A percentile compares a stretch with the other conserved stretches of the same genome.
Evolutionary conservation across 345 rosid genomes (phyloP).

Genomic region (Eucalyptus marginata): DNA sequence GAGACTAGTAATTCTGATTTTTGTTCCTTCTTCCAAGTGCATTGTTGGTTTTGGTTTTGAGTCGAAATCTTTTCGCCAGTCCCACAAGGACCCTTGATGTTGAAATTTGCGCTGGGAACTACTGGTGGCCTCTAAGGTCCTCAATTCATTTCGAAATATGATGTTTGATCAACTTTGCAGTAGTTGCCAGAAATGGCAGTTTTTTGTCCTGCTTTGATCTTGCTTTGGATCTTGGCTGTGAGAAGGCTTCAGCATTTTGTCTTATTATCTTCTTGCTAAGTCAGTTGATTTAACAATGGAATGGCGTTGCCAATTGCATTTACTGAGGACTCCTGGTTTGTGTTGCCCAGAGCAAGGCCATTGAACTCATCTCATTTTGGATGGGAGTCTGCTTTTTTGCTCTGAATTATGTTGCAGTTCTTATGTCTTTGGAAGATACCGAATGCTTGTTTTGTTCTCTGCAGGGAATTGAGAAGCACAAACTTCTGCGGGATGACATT

Average conservation of each 20-base stretch:
- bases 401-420: background rate
- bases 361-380: background rate
- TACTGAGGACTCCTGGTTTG: background rate
- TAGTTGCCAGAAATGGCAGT: background rate
- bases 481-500: conserved; percentile 73
- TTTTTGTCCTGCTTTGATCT: background rate
- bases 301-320: background rate
- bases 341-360: background rate
- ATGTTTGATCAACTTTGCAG: background rate
- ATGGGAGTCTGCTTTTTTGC: background rate
- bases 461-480: conserved; percentile 93
- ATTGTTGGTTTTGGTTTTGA: background rate
- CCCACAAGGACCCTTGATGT: background rate
- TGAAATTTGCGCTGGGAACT: background rate
- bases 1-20: background rate
- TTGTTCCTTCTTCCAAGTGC: background rate
- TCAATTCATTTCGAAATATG: background rate
- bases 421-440: background rate
- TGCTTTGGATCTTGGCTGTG: background rate
- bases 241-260: background rate
- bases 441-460: background rate
- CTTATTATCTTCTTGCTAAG: background rate
- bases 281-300: background rate
- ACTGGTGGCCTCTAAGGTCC: background rate
- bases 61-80: background rate